Percentiles rank a stretch among this genome's conserved stretches.
phyloP scores from a whole-genome alignment of 148 eudicot species.

The Amaranthus hypochondriacus region DNA sequence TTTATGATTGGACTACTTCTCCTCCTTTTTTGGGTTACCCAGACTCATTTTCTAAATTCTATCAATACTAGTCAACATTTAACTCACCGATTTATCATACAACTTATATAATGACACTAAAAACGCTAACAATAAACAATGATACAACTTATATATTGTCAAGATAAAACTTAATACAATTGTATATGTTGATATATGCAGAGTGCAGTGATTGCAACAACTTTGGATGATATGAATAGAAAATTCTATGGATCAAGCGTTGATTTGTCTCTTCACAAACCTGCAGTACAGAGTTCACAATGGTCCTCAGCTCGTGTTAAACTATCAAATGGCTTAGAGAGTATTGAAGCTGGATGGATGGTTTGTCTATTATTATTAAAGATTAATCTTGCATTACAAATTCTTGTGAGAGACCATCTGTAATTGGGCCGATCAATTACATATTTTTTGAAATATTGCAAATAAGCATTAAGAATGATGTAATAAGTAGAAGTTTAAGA shows the following conservation, averaged over 20 bases:
- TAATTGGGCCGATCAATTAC: too few species aligned
- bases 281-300: not conserved
- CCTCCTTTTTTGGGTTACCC: too few species aligned
- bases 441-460: too few species aligned
- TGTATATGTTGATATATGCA: not conserved
- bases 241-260: constrained; percentile 8
- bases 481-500: too few species aligned
- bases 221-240: not conserved
- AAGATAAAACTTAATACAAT: not conserved
- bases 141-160: too few species aligned
- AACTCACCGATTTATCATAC: not conserved
- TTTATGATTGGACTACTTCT: too few species aligned
- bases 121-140: not conserved
- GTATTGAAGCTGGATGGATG: constrained; percentile 25
- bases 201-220: constrained; percentile 5
- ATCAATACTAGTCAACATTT: too few species aligned
- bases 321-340: not conserved
- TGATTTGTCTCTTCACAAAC: not conserved
- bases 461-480: too few species aligned
- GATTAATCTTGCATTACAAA: too few species aligned
- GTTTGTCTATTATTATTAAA: not conserved
- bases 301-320: constrained; percentile 4
- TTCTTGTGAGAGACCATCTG: too few species aligned
- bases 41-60: too few species aligned
- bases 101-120: too few species aligned